phyloP scores from a whole-genome alignment of 768 basidiomycete species.

The Amanita brunnescens region DNA sequence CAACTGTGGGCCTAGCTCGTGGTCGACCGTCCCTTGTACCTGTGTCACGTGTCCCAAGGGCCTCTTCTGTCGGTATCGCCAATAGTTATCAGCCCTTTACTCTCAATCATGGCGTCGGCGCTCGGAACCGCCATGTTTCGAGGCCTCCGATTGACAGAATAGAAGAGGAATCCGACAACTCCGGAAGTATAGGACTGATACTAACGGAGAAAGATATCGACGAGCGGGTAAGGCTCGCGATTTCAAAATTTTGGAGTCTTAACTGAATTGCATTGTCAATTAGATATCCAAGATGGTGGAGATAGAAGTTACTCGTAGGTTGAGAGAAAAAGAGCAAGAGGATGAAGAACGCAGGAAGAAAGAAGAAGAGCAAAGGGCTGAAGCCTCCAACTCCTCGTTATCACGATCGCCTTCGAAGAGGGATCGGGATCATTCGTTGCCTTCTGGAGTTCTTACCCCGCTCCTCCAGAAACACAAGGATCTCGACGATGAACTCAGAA shows the following conservation, averaged over 20 bases:
- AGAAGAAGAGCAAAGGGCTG: constrained; percentile 22
- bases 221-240: constrained; percentile 42
- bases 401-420: constrained; percentile 26
- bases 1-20: constrained; percentile 12
- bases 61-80: constrained; percentile 24
- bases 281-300: constrained; percentile 72
- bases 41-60: constrained; percentile 27
- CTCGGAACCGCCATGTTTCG: neutral
- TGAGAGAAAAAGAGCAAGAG: constrained; percentile 29
- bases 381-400: constrained; percentile 18
- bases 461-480: constrained; percentile 58
- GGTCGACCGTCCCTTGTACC: constrained; percentile 30
- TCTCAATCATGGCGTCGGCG: constrained; percentile 17
- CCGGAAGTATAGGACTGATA: constrained; percentile 28
- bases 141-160: constrained; percentile 8
- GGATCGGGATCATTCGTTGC: constrained; percentile 24
- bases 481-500: constrained; percentile 58
- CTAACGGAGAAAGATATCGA: constrained; percentile 69
- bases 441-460: constrained; percentile 49
- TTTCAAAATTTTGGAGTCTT: neutral
- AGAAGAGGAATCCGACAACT: constrained; percentile 20
- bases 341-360: constrained; percentile 25
- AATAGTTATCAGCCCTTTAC: constrained; percentile 31
- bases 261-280: neutral
- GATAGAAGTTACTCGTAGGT: constrained; percentile 59